Evolutionary conservation across 2,329 filamentous ascomycete species (phyloP), one percentile per base, ranked within the genome.

Genomic region (Calonectria leucothoes): DNA sequence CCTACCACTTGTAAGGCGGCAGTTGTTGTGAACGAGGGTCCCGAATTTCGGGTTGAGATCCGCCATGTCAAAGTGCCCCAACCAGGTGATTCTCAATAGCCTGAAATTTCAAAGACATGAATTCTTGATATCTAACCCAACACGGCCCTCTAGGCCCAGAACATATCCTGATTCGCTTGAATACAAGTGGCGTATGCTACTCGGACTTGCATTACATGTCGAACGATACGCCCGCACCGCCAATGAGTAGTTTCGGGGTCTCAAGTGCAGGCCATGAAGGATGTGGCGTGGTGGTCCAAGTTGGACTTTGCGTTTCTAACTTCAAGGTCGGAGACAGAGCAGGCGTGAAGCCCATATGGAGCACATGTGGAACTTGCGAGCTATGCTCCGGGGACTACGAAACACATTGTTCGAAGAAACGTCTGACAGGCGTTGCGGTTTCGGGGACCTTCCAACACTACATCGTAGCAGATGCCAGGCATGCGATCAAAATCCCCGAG

Each of bases 371-470:
- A 17, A 42, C 33, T 11, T 61, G 57, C 23, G 57, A 42, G 23
- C 57, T 61, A 15, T 61, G 57, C n/a, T 12, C 25, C 20, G 57
- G 57, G 11, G 57, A 61, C 57, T 25, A 8, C 6, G 57, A 61
- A 31, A 61, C 33, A 42, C 57, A 61, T 61, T 61, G 57, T 20
- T 7, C 57, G 10, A 61, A 61, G 31, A 61, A 61, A n/a, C 57
- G 31, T 2, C 35, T 37, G 15, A 61, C 57, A n/a, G 57, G 57
- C 14, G 29, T 61, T 27, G 35, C 57, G 27, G 57, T 61, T 25
- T 20, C 57, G 14, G 57, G 57, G 57, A 61, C 57, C n/a, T 61
- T 61, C 57, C 57, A 61, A 31, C 57, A 61, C 35, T 61, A 61
- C 35, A 61, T 39, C 57, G 20, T 42, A 25, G 57, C 33, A 33